Evolutionary conservation across 225 moss, liverwort and hornwort species (phyloP).

Genomic region (Pseudoscleropodium purum): DNA sequence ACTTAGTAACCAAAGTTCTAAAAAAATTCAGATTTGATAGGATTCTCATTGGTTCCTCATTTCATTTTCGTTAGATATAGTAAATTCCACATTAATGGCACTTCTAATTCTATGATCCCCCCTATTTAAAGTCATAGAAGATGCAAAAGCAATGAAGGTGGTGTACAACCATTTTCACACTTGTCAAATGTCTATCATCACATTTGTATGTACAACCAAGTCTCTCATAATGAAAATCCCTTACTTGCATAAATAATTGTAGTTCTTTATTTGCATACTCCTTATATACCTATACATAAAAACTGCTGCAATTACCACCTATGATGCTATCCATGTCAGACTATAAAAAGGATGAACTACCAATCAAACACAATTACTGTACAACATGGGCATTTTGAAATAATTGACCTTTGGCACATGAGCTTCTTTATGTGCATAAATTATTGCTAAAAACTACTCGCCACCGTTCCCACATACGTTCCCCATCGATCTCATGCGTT

Average conservation of each 20-base stretch:
- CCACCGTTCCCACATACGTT: not conserved
- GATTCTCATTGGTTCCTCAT: not conserved
- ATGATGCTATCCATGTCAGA: too few species aligned
- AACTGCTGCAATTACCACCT: not conserved
- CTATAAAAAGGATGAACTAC: not conserved
- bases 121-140: not conserved
- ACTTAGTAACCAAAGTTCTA: not conserved
- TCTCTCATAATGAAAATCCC: not conserved
- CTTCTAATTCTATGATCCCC: not conserved
- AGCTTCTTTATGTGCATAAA: not conserved
- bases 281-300: not conserved
- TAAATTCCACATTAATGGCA: not conserved
- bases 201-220: not conserved
- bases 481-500: not conserved
- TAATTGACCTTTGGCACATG: not conserved
- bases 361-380: not conserved
- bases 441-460: not conserved
- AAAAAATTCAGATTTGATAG: not conserved
- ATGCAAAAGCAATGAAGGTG: not conserved
- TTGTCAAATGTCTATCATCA: not conserved
- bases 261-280: not conserved
- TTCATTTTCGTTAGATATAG: rapidly evolving
- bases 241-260: not conserved
- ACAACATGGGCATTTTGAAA: not conserved
- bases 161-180: not conserved